Conservation (phyloP, 2,329 filamentous ascomycete species). For the Aureobasidium mangrovei region DNA sequence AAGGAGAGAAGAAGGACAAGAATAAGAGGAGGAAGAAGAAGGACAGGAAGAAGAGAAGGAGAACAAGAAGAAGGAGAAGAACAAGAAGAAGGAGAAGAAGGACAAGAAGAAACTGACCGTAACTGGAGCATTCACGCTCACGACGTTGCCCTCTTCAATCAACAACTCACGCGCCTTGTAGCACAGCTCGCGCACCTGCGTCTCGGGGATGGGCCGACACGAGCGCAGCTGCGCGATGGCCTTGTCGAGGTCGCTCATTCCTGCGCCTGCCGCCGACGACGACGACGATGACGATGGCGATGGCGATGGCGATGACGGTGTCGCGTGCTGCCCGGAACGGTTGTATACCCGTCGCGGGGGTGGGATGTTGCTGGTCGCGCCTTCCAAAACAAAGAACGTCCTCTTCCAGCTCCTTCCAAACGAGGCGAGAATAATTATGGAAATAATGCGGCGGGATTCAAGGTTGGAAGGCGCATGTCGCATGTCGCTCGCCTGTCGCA, state of each 20-base stretch:
- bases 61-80: slow-evolving; percentile 28
- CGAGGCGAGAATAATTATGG: too few species aligned
- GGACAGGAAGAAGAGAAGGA: slow-evolving; percentile 35
- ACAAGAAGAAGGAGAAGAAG: background rate
- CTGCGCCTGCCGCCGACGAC: slow-evolving; percentile 11
- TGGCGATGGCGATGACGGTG: background rate
- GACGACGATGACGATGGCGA: background rate
- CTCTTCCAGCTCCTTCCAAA: too few species aligned
- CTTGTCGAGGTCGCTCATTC: slow-evolving; percentile 92
- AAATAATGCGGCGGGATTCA: background rate
- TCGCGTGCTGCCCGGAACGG: too few species aligned
- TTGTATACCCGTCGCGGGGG: too few species aligned
- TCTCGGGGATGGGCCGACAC: slow-evolving; percentile 91
- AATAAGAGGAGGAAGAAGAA: slow-evolving; percentile 37
- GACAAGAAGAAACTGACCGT: slow-evolving; percentile 46
- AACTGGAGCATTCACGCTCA: slow-evolving; percentile 87
- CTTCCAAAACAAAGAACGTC: too few species aligned
- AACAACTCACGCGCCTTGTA: slow-evolving; percentile 93
- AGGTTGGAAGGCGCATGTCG: background rate
- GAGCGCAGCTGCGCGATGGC: slow-evolving; percentile 92
- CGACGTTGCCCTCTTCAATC: slow-evolving; percentile 96
- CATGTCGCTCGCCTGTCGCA: background rate
- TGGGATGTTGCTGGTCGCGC: too few species aligned
- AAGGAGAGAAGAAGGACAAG: background rate
- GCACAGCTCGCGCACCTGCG: slow-evolving; percentile 90